A percentile compares a stretch with the other conserved stretches of the same genome.
Evolutionary conservation across 306 rosid species (phyloP).

Genomic region (Gynostemma pentaphyllum): DNA sequence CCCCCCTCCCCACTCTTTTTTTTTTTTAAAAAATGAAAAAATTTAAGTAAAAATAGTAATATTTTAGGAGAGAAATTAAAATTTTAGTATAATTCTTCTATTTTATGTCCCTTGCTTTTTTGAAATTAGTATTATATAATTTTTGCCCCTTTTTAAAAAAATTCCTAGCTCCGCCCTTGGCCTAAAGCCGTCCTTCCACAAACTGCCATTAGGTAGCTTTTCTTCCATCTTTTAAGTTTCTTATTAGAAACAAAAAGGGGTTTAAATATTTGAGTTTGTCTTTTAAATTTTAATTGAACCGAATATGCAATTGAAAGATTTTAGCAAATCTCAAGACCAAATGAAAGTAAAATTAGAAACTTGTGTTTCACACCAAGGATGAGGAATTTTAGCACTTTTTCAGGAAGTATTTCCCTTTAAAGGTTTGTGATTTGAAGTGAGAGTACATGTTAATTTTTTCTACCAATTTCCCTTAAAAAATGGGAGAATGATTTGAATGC

Average conservation of each 20-base stretch:
- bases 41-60: too few relatives aligned
- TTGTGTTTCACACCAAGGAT: neutral
- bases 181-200: too few relatives aligned
- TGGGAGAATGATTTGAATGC: neutral
- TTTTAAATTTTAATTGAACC: neutral
- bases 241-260: neutral
- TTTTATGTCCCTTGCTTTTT: too few relatives aligned
- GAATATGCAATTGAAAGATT: neutral
- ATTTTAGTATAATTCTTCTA: too few relatives aligned
- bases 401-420: neutral
- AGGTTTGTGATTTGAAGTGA: neutral
- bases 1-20: too few relatives aligned
- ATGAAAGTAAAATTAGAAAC: neutral
- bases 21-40: too few relatives aligned
- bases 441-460: neutral
- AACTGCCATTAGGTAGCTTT: conserved; percentile 4
- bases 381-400: too few relatives aligned
- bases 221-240: neutral
- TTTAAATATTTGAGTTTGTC: neutral
- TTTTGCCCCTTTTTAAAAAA: too few relatives aligned
- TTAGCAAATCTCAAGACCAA: neutral
- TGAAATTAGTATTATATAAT: too few relatives aligned
- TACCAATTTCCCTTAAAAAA: neutral
- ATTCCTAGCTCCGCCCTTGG: too few relatives aligned
- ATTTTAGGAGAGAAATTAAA: too few relatives aligned